Evolutionary conservation across 129 eudicot species (phyloP), one percentile per base, ranked within the genome.

Genomic region (Glebionis coronaria): DNA sequence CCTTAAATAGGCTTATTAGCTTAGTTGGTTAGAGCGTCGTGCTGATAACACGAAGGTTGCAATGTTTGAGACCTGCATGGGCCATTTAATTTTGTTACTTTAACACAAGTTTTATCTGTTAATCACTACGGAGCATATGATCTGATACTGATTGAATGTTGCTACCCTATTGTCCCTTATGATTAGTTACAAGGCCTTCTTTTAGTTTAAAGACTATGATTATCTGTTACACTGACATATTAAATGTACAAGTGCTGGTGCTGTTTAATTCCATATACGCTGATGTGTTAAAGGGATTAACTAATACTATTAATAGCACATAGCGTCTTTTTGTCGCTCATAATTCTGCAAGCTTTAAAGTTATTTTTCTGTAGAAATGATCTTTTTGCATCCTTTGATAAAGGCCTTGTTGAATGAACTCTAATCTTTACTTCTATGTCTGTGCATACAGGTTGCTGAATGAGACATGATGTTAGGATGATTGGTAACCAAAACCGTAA

Each of bases 391-490:
- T 46, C 42, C 8, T 5, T 68, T 20, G 15, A 56, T 57, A 25
- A 29, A 15, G 52, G 4, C 1, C n/a, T 6, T 2, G 13, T 61
- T 4, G 12, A 71, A 61, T 31, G 31, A 49, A 63, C 40, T 71
- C 23, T 11, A 13, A 14, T 52, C 27, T 56, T 0, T 38, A 56
- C 23, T 10, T 9, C 21, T 6, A 49, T 49, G 23, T 21, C 5
- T n/a, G n/a, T n/a, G n/a, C n/a, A n/a, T n/a, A 40, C 71, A 73
- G 78, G 71, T 42, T 63, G 31, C 28, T 0, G n/a, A 63, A 63
- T 65, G 65, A 73, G 56, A 53, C 58, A 70, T 70, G 67, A 70
- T 63, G 70, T 73, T 52, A 12, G 77, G 52, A 65, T 27, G 71
- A 73, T 63, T 56, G 74, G 56, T 57, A 44, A 57, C 62, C 67